Evolutionary conservation across 306 rosid genomes (phyloP).

Genomic region (Fragaria vesca): DNA sequence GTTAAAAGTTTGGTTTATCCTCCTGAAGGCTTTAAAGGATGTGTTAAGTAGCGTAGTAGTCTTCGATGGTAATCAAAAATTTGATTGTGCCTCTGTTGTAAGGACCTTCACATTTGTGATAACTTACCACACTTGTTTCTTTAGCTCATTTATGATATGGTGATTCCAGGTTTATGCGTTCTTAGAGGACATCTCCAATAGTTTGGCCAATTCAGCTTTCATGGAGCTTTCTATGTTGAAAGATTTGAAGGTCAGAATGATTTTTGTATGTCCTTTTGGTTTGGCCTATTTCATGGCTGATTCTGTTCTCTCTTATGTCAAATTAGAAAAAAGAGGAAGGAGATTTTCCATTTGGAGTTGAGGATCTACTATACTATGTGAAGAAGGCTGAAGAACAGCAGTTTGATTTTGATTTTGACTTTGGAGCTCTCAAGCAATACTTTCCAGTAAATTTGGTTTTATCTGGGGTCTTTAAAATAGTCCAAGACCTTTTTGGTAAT

Average conservation of each 20-base stretch:
- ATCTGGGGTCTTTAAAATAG: conserved; percentile 85
- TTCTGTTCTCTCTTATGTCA: conserved; percentile 31
- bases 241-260: conserved; percentile 63
- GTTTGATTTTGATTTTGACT: conserved; percentile 64
- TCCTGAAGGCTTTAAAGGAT: background rate
- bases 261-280: conserved; percentile 11
- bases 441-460: conserved; percentile 83
- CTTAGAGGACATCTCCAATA: conserved; percentile 72
- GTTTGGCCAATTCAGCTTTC: conserved; percentile 64
- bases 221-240: conserved; percentile 71
- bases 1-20: background rate
- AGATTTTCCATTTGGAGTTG: conserved; percentile 78
- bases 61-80: background rate
- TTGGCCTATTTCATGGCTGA: conserved; percentile 30
- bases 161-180: conserved; percentile 82
- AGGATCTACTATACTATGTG: conserved; percentile 76
- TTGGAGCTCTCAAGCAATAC: conserved; percentile 81
- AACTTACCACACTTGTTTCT: background rate
- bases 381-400: conserved; percentile 71
- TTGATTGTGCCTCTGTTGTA: background rate
- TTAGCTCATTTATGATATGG: conserved; percentile 13
- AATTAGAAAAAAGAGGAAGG: conserved; percentile 91
- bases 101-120: conserved; percentile 6
- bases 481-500: conserved; percentile 89
- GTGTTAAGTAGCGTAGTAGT: background rate